phyloP scores from a whole-genome alignment of 805 yeast species.

The Metschnikowia corniflorae region DNA sequence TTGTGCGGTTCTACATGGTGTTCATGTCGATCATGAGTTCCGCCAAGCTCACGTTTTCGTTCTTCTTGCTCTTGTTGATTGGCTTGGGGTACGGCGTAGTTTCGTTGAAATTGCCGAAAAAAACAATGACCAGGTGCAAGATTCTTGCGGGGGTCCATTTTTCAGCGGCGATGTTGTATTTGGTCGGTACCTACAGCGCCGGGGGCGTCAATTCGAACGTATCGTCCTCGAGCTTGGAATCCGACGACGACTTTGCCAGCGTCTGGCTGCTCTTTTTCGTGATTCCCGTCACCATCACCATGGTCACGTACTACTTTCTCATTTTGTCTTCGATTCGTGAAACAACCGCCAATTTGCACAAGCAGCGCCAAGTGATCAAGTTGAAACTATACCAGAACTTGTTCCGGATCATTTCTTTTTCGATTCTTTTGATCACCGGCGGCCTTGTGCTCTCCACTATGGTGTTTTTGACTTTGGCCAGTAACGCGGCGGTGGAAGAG shows the following conservation, averaged over 20 bases:
- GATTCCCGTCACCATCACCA: conserved; percentile 67
- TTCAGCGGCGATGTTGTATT: conserved; percentile 32
- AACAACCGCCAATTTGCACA: conserved; percentile 69
- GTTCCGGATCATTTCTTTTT: conserved; percentile 67
- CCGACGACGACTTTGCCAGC: conserved; percentile 49
- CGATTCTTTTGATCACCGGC: conserved; percentile 64
- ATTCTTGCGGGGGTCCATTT: conserved; percentile 41
- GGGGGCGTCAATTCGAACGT: conserved; percentile 24
- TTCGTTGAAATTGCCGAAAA: conserved; percentile 73
- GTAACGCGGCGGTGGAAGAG: conserved; percentile 73
- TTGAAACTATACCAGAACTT: conserved; percentile 79
- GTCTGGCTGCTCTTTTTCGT: conserved; percentile 54
- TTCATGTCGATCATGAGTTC: conserved; percentile 78
- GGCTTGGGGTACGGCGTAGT: conserved; percentile 95
- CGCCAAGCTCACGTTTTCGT: conserved; percentile 78
- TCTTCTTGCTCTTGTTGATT: conserved; percentile 80
- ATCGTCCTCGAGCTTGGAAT: conserved; percentile 49
- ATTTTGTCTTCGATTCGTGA: conserved; percentile 68
- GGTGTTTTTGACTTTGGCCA: conserved; percentile 67
- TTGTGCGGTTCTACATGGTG: conserved; percentile 65
- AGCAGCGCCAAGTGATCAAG: conserved; percentile 90
- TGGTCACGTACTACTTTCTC: conserved; percentile 70
- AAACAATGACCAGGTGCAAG: conserved; percentile 59
- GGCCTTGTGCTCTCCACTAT: conserved; percentile 72
- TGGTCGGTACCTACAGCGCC: conserved; percentile 32